Evolutionary conservation across 2,329 filamentous ascomycete genomes (phyloP).

Genomic region (Colletotrichum tabaci): DNA sequence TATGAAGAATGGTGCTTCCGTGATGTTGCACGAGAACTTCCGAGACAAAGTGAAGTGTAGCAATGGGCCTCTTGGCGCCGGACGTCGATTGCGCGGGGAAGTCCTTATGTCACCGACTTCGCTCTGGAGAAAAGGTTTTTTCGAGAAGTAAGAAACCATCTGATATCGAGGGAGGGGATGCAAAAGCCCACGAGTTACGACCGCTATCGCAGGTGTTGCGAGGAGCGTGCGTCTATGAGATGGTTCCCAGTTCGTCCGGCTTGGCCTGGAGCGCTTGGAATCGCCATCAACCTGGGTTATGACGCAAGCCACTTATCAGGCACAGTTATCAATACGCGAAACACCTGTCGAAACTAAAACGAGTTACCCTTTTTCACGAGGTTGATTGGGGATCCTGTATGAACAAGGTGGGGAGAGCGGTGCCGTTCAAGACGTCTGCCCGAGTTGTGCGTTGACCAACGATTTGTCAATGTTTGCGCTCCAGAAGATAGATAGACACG

Average conservation of each 20-base stretch:
- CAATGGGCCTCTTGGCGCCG: neutral
- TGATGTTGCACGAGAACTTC: neutral
- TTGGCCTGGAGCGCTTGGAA: neutral
- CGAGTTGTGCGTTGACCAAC: neutral
- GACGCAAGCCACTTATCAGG: constrained; percentile 20
- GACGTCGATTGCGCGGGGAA: neutral
- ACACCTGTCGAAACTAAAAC: neutral
- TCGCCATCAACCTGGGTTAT: constrained; percentile 25
- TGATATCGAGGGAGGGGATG: too few relatives aligned
- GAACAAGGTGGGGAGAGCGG: neutral
- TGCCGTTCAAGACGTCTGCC: neutral
- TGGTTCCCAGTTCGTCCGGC: neutral
- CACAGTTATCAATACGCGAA: neutral
- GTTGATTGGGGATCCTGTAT: neutral
- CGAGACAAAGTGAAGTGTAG: neutral
- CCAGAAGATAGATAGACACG: neutral
- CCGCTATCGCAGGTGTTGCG: neutral
- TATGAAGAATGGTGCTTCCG: too few relatives aligned
- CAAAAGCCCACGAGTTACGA: too few relatives aligned
- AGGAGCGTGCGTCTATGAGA: neutral
- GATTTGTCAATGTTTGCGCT: neutral
- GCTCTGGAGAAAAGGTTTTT: neutral
- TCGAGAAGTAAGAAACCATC: neutral
- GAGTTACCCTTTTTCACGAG: neutral
- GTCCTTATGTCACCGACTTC: neutral